Evolutionary conservation across 83 land plant species (phyloP), one percentile per base, ranked within the genome.

Genomic region (Diphasiastrum complanatum): DNA sequence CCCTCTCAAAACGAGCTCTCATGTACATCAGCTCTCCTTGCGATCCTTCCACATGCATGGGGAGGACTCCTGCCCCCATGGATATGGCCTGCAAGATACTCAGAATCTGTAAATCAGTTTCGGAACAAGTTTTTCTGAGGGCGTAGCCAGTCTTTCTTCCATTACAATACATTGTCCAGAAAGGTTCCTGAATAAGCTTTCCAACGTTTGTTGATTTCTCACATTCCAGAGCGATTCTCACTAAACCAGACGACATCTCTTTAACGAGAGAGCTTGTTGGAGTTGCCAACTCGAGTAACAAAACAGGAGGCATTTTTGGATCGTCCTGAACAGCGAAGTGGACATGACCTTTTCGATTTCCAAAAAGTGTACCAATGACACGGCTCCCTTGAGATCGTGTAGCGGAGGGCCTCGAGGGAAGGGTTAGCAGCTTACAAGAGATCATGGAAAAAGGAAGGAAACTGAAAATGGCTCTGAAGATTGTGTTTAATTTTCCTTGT

Each of bases 151-250:
- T 6, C 33, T 53, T 53, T 6, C 33, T 23, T 18, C 58, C 58
- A 30, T 53, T 53, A 32, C 58, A 53, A 26, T 53, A 53, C 58
- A 53, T 53, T 14, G 58, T 53, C 58, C 58, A 53, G 25, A 53
- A 5, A 5, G 4, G 29, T 26, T 53, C 58, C 33, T 18, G 29
- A 10, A 26, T 4, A n/a, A 53, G 33, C 33, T 53, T 53, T 27
- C 33, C 58, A 5, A 27, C 4, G 33, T 53, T 30, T 23, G n/a
- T 27, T 14, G 25, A 24, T 23, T 26, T 23, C 33, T 53, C 58
- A 32, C 58, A 53, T 26, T 53, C 58, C 58, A 53, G 58, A 3
- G 58, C 58, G 4, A 53, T 53, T 10, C 58, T 23, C 14, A 53
- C 58, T 24, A 53, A 32, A 10, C 58, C 58, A 24, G 58, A 53